Base-by-base conservation (phyloP, 139 green algal genomes). In the Zygnema circumcarinatum region DNA sequence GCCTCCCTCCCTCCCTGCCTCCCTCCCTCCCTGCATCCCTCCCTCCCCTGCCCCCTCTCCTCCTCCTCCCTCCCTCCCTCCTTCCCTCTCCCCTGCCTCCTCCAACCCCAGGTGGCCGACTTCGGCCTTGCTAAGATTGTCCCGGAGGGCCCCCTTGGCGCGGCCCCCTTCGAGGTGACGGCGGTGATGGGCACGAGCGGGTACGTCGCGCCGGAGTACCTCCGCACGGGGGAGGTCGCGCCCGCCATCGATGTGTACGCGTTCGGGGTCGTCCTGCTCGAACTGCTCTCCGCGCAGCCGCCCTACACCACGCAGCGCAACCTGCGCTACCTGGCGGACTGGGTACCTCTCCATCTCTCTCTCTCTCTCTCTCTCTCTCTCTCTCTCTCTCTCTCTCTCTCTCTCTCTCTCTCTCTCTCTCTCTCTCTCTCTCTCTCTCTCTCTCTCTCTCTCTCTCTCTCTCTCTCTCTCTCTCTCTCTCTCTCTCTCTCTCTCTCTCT, bases 211-310 rank as follows among this genome's bases (percentile, higher is more conserved):
- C 80, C 80, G 1, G 80, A 86, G 54, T 86, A 86, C n/a, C 25
- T 86, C n/a, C 33, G 76, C 25, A 56, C 54, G 31, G 80, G 80
- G 2, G 36, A 54, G 20, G 42, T 86, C 2, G 33, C 93, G 81
- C 91, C 93, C 76, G 95, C 94, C 88, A 92, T 94, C 36, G 94
- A 96, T 81, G 93, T 97, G 39, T 97, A 97, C 53, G 91, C 93
- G 0, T 96, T 96, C 84, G 94, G 94, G 1, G 88, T 97, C n/a
- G 76, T 96, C 76, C 91, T 97, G n/a, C 35, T 76, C 38, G 85
- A 90, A 73, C 29, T 90, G n/a, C 40, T 87, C 33, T 82, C 82
- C 0, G 68, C 32, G 1, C 32, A 54, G 33, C 62, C 2, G 1
- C 82, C 82, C 36, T 25, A 73, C 7, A 31, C 33, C 7, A 2